These are phyloP conservation scores for Endoconidiophora polonica DNA, from an alignment of 2,329 filamentous ascomycete species.

Conservation along the genomic window DNA sequence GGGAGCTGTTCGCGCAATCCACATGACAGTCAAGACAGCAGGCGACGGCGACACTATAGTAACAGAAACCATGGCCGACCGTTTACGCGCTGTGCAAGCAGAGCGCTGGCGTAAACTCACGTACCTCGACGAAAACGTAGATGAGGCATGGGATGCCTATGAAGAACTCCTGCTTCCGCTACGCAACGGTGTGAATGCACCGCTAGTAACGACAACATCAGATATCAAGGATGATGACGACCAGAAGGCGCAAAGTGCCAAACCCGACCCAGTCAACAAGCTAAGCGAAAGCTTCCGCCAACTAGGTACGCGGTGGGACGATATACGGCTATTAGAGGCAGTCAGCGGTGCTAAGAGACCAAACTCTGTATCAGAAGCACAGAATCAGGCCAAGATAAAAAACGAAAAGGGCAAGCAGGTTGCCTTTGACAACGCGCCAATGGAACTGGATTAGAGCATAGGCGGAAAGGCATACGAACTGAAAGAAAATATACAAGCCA, in stretches of 20 bases:
- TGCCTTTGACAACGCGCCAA: constrained; percentile 1
- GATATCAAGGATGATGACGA: constrained; percentile 4
- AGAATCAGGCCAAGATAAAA: not conserved
- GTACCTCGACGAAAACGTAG: constrained; percentile 68
- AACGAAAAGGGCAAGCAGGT: constrained; percentile 6
- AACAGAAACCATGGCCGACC: constrained; percentile 56
- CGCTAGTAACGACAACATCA: not conserved
- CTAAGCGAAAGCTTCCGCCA: constrained; percentile 7
- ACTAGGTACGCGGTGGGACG: constrained; percentile 9
- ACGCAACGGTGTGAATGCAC: constrained; percentile 9
- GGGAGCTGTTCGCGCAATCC: constrained; percentile 54
- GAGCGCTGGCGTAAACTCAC: constrained; percentile 68
- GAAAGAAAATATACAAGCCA: not conserved
- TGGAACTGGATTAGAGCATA: constrained; percentile 8
- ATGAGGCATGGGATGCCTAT: constrained; percentile 60
- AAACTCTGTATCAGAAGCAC: constrained; percentile 2
- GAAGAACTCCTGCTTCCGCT: constrained; percentile 44
- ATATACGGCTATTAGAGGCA: constrained; percentile 10
- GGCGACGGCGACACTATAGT: constrained; percentile 48
- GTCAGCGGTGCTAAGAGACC: constrained; percentile 11
- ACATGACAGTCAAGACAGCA: constrained; percentile 70
- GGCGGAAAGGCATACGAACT: not conserved
- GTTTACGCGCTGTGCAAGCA: constrained; percentile 60
- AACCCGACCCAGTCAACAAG: constrained; percentile 11
- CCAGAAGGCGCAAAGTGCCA: constrained; percentile 12